phyloP scores from a whole-genome alignment of 192 early-diverging fungal species.

The Coemansia sp. region DNA sequence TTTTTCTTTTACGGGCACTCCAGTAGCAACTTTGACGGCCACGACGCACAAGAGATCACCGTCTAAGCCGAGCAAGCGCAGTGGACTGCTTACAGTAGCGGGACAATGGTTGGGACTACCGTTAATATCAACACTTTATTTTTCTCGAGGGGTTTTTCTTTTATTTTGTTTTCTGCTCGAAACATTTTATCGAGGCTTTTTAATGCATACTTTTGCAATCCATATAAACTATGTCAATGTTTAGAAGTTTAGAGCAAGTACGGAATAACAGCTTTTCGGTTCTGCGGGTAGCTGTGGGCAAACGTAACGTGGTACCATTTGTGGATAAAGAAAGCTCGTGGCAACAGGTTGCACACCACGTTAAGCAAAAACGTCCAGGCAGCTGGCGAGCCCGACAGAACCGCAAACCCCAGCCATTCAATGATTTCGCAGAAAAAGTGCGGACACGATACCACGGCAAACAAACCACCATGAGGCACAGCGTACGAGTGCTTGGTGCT shows the following conservation, averaged over 20 bases:
- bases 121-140: too few species aligned
- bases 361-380: slow-evolving; percentile 48
- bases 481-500: slow-evolving; percentile 15
- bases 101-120: too few species aligned
- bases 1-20: neutral
- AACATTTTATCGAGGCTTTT: neutral
- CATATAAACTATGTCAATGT: neutral
- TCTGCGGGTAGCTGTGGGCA: slow-evolving; percentile 29
- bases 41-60: neutral
- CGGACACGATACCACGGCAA: slow-evolving; percentile 47
- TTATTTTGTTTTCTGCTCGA: neutral
- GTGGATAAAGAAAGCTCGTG: slow-evolving; percentile 47
- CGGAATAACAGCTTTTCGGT: slow-evolving; percentile 47
- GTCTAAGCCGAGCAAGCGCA: neutral
- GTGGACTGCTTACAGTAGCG: too few species aligned
- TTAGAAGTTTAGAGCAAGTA: slow-evolving; percentile 24
- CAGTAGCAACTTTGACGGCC: neutral
- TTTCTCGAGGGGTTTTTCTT: neutral
- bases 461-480: slow-evolving; percentile 40
- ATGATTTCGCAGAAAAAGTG: slow-evolving; percentile 53
- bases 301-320: slow-evolving; percentile 43
- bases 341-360: slow-evolving; percentile 36
- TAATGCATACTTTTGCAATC: neutral
- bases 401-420: slow-evolving; percentile 51
- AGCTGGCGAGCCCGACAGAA: slow-evolving; percentile 37